These are phyloP conservation scores for Papiliotrema fonsecae DNA, from an alignment of 1,284 basidiomycete species.

Conservation along the genomic window DNA sequence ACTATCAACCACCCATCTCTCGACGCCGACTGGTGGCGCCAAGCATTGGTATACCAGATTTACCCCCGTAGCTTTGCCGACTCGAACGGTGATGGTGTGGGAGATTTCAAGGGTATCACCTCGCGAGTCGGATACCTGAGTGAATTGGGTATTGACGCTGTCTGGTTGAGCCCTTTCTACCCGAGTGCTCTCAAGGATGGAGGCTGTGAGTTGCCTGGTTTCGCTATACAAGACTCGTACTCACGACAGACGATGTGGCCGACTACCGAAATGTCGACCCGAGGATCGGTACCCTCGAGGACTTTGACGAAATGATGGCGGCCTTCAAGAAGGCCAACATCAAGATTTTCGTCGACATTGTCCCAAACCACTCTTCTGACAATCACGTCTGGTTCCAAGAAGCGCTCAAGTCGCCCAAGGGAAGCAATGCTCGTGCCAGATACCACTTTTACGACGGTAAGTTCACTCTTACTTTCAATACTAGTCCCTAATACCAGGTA, in stretches of 20 bases:
- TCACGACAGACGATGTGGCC: conserved; percentile 56
- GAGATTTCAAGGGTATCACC: conserved; percentile 67
- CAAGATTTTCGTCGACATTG: conserved; percentile 74
- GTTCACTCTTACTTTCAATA: neutral
- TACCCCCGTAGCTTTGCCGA: conserved; percentile 66
- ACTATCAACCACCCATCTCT: neutral
- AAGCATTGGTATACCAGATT: conserved; percentile 63
- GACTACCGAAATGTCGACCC: conserved; percentile 70
- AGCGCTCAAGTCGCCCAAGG: conserved; percentile 57
- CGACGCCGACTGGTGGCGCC: conserved; percentile 58
- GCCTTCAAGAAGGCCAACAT: conserved; percentile 62
- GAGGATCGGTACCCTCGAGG: conserved; percentile 65
- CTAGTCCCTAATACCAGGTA: conserved; percentile 23
- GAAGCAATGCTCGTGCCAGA: conserved; percentile 63
- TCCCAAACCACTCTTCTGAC: conserved; percentile 74
- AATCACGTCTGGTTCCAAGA: conserved; percentile 72
- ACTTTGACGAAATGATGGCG: conserved; percentile 63
- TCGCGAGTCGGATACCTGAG: conserved; percentile 65
- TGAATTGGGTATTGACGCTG: conserved; percentile 62
- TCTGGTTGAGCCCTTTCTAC: conserved; percentile 72
- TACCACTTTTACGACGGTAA: conserved; percentile 69
- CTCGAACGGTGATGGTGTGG: conserved; percentile 67
- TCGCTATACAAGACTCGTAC: neutral
- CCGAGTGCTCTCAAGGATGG: conserved; percentile 64
- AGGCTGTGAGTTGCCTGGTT: conserved; percentile 51